Evolutionary conservation across 495 filamentous ascomycete species (phyloP), one percentile per base, ranked within the genome.

Genomic region (Penicillium nucicola): DNA sequence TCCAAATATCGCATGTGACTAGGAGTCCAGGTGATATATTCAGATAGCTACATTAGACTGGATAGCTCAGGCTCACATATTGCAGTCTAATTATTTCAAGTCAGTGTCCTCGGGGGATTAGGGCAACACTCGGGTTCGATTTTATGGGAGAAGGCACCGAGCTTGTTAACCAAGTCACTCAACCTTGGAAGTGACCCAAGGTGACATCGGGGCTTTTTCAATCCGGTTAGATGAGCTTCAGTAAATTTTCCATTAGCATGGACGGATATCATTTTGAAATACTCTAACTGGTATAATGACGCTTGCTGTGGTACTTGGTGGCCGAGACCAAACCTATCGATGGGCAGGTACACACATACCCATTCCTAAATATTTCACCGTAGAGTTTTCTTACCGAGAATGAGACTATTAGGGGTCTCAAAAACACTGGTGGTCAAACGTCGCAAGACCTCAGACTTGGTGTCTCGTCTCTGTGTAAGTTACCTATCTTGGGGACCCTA

Each of bases 141-240:
- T 67, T 79, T 18, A 69, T 78, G 2, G 82, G 82, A 31, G 67
- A 71, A 4, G 65, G 85, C 13, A 65, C 60, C 8, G 70, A 68
- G 15, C 61, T 80, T n/a, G 82, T n/a, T n/a, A 82, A 56, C 2
- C 52, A 14, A 11, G 78, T 78, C 6, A 76, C 56, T 17, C 25
- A 57, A 2, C 69, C 79, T 57, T n/a, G n/a, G n/a, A n/a, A n/a
- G n/a, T n/a, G n/a, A 61, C 68, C 19, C 42, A 52, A 0, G 81
- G 82, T n/a, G 61, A 67, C 53, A n/a, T 58, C 13, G 40, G 62
- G 1, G 68, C 60, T 2, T 62, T 53, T 13, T 38, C 68, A 9
- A 48, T 68, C 10, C 62, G 60, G 58, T 60, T 58, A 32, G 64
- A 61, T 65, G 30, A 46, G 52, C 45, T 30, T 25, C 7, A 8